Conservation (phyloP, 2,329 filamentous ascomycete genomes). For the Simplicillium sp. region DNA sequence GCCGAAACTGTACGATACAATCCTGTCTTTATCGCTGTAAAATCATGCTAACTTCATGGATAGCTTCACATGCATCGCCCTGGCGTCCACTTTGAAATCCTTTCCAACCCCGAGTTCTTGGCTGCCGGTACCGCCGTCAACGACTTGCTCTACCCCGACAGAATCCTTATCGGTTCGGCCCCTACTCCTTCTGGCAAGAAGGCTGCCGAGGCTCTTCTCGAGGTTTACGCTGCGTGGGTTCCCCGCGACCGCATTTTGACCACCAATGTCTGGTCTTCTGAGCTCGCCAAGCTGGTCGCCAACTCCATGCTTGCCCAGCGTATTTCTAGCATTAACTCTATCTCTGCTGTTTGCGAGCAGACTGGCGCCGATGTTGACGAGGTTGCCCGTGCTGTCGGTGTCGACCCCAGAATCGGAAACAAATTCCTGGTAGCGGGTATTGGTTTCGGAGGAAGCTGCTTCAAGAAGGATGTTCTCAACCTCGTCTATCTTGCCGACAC, state of each 20-base stretch:
- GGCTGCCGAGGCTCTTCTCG: slow-evolving; percentile 54
- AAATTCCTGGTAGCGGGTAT: slow-evolving; percentile 67
- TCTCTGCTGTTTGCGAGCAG: slow-evolving; percentile 71
- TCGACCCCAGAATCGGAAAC: slow-evolving; percentile 62
- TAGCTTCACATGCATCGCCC: slow-evolving; percentile 51
- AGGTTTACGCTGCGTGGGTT: slow-evolving; percentile 65
- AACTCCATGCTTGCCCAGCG: slow-evolving; percentile 76
- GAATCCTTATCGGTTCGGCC: slow-evolving; percentile 65
- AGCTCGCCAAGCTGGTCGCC: slow-evolving; percentile 69
- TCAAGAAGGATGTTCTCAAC: slow-evolving; percentile 71
- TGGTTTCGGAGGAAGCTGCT: slow-evolving; percentile 73
- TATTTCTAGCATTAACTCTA: slow-evolving; percentile 72
- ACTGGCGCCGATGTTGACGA: slow-evolving; percentile 70
- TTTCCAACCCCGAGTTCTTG: slow-evolving; percentile 76
- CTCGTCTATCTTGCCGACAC: slow-evolving; percentile 65
- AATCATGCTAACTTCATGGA: slow-evolving; percentile 4
- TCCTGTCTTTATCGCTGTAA: neutral
- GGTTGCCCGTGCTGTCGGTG: slow-evolving; percentile 56
- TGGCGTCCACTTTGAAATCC: slow-evolving; percentile 59
- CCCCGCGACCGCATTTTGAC: slow-evolving; percentile 56
- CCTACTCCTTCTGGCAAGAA: slow-evolving; percentile 47
- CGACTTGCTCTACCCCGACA: slow-evolving; percentile 61
- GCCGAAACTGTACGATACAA: slow-evolving; percentile 49
- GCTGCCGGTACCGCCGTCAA: slow-evolving; percentile 67
- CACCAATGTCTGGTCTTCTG: slow-evolving; percentile 68